phyloP scores from a whole-genome alignment of 2,329 filamentous ascomycete species.

The Balansia obtecta region DNA sequence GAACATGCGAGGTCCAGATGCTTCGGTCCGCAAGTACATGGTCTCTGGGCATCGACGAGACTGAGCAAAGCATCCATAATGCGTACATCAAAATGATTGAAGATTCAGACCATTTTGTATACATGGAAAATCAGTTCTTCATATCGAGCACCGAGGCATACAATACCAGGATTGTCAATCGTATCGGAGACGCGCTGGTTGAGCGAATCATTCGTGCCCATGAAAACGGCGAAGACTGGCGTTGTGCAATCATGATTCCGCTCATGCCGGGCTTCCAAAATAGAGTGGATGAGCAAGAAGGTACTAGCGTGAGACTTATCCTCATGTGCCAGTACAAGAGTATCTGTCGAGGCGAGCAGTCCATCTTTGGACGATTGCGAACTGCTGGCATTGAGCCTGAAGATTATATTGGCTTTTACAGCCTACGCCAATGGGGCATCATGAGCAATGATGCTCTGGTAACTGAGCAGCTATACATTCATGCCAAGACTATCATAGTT shows the following conservation, averaged over 20 bases:
- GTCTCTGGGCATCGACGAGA: conserved; percentile 81
- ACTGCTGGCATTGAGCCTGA: conserved; percentile 78
- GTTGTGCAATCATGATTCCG: conserved; percentile 79
- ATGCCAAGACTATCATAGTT: conserved; percentile 92
- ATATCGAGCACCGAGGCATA: conserved; percentile 86
- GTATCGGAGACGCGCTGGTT: conserved; percentile 87
- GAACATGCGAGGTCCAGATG: conserved; percentile 94
- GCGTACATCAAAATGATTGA: conserved; percentile 93
- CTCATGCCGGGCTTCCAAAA: conserved; percentile 99
- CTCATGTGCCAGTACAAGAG: conserved; percentile 96
- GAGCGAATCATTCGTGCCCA: conserved; percentile 80
- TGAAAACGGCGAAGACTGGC: conserved; percentile 78
- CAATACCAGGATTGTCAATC: conserved; percentile 77
- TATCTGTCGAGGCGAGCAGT: conserved; percentile 84
- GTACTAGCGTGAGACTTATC: conserved; percentile 86
- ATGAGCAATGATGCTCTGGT: conserved; percentile 77
- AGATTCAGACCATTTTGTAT: conserved; percentile 91
- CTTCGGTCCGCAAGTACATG: conserved; percentile 80
- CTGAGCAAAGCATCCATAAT: conserved; percentile 90
- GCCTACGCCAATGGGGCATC: conserved; percentile 80
- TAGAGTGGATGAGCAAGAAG: conserved; percentile 85
- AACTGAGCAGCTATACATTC: conserved; percentile 95
- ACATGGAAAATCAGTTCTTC: conserved; percentile 99
- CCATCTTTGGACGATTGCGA: conserved; percentile 78
- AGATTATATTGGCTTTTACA: conserved; percentile 93